Evolutionary conservation across 768 basidiomycete genomes (phyloP).

Genomic region (Mycena metata): DNA sequence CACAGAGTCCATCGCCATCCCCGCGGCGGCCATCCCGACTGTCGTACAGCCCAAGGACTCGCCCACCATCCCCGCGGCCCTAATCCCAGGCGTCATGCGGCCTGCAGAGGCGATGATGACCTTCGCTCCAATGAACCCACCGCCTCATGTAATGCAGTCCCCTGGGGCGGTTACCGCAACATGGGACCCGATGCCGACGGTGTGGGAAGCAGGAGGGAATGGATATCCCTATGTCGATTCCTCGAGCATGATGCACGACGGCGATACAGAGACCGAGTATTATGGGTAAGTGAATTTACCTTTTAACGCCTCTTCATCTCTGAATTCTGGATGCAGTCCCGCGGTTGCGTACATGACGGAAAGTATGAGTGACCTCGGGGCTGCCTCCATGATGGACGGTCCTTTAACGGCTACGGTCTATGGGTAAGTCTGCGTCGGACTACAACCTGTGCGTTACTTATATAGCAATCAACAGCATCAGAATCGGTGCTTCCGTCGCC

Average conservation of each 20-base stretch:
- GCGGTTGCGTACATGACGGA: background rate
- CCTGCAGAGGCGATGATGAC: background rate
- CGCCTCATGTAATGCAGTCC: background rate
- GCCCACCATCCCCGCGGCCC: too few relatives aligned
- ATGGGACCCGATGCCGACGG: background rate
- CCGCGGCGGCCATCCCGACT: too few relatives aligned
- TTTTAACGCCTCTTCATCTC: too few relatives aligned
- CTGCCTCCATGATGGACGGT: background rate
- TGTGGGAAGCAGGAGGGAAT: background rate
- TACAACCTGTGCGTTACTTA: too few relatives aligned
- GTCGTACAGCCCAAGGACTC: too few relatives aligned
- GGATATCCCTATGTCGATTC: background rate
- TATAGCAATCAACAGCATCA: background rate
- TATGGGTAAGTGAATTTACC: background rate
- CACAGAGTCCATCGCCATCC: too few relatives aligned
- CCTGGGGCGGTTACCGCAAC: background rate
- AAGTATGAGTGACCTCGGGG: too few relatives aligned
- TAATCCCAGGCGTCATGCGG: background rate
- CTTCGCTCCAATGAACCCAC: background rate
- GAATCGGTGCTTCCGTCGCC: slow-evolving; percentile 13
- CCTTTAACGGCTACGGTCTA: background rate
- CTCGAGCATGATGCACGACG: background rate
- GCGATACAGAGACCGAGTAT: background rate
- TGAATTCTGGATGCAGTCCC: too few relatives aligned
- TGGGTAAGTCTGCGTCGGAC: slow-evolving; percentile 1